These are phyloP conservation scores for Boletus bicolor DNA, from an alignment of 768 basidiomycete species.

Conservation along the genomic window DNA sequence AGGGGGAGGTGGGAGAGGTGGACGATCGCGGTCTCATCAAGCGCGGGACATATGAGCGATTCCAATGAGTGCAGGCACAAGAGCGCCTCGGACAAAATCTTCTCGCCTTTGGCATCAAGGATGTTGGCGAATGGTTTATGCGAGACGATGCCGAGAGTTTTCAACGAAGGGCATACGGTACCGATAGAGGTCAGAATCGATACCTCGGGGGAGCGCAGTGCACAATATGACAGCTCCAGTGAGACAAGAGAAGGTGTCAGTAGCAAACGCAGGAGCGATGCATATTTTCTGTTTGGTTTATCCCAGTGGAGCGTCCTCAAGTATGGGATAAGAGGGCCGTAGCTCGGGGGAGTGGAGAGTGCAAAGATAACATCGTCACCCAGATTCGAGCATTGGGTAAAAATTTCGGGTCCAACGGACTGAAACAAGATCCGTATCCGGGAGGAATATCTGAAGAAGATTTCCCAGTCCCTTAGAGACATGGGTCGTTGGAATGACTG, in stretches of 20 bases:
- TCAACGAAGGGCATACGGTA: slow-evolving; percentile 20
- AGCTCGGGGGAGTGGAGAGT: slow-evolving; percentile 22
- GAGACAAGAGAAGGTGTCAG: slow-evolving; percentile 21
- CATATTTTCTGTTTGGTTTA: slow-evolving; percentile 9
- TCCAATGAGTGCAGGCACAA: slow-evolving; percentile 16
- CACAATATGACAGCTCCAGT: slow-evolving; percentile 8
- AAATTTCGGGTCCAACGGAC: background rate
- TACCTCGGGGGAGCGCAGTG: slow-evolving; percentile 15
- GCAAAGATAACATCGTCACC: slow-evolving; percentile 25
- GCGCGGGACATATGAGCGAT: slow-evolving; percentile 16
- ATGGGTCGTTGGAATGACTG: slow-evolving; percentile 26
- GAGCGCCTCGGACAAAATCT: slow-evolving; percentile 22
- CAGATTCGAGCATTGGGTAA: slow-evolving; percentile 2
- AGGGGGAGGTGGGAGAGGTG: slow-evolving; percentile 23
- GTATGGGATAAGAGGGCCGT: slow-evolving; percentile 21
- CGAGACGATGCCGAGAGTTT: slow-evolving; percentile 4
- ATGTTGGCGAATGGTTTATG: background rate
- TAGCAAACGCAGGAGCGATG: slow-evolving; percentile 19
- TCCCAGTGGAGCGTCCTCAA: slow-evolving; percentile 23
- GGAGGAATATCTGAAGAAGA: slow-evolving; percentile 26
- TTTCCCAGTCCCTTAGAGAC: slow-evolving; percentile 27
- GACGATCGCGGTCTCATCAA: slow-evolving; percentile 20
- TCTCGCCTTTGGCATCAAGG: slow-evolving; percentile 13
- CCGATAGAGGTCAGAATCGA: slow-evolving; percentile 22
- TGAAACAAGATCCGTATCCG: slow-evolving; percentile 17